Conservation (phyloP, 208 protist species). For the Endotrypanum monterogeii region DNA sequence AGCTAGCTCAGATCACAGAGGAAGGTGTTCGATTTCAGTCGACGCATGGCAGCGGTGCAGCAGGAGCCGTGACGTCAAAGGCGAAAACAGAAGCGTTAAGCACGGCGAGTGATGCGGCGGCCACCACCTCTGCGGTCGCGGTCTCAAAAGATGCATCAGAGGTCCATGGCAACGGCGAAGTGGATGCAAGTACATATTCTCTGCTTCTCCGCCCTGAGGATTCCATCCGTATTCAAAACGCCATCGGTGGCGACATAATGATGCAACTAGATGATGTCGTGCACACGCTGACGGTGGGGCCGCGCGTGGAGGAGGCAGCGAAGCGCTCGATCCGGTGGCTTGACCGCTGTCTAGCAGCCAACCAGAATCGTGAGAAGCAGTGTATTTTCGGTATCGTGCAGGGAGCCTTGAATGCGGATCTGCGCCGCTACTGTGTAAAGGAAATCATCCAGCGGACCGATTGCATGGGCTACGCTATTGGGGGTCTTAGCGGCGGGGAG, state of each 20-base stretch:
- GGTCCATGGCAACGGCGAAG: background rate
- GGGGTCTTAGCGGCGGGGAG: conserved; percentile 98
- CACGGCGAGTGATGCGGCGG: conserved; percentile 8
- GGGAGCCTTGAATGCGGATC: conserved; percentile 90
- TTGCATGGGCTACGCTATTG: conserved; percentile 98
- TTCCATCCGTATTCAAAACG: conserved; percentile 98
- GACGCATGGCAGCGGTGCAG: conserved; percentile 92
- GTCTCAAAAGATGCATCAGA: conserved; percentile 6
- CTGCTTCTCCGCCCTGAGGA: conserved; percentile 98
- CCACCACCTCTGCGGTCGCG: background rate
- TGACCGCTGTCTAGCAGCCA: conserved; percentile 96
- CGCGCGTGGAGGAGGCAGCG: conserved; percentile 96
- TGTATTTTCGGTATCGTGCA: conserved; percentile 99
- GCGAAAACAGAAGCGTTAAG: conserved; percentile 14
- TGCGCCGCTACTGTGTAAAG: conserved; percentile 91
- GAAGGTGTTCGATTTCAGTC: conserved; percentile 98
- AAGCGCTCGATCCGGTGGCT: conserved; percentile 97
- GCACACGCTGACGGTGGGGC: conserved; percentile 82
- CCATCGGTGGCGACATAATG: conserved; percentile 99
- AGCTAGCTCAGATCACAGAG: conserved; percentile 97
- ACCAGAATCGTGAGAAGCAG: conserved; percentile 92
- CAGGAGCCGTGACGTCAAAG: conserved; percentile 4
- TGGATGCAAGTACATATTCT: conserved; percentile 47
- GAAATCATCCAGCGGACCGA: conserved; percentile 94
- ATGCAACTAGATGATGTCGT: conserved; percentile 99